These are phyloP conservation scores for Eutrema japonicum DNA, from an alignment of 345 rosid species.

Conservation along the genomic window DNA sequence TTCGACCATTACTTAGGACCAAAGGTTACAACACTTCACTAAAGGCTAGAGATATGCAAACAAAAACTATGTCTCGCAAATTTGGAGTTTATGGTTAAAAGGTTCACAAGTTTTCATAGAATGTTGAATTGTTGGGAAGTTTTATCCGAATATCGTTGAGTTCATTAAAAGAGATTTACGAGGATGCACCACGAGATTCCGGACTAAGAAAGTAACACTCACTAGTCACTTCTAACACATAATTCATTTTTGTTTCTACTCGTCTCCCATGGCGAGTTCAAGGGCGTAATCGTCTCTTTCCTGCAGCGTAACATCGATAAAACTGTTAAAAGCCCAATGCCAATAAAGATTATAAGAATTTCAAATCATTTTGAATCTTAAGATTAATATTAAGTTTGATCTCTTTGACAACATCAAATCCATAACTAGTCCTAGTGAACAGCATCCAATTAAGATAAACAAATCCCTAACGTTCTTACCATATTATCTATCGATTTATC, in stretches of 20 bases:
- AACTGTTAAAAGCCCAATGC: background rate
- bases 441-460: background rate
- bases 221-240: constrained; percentile 29
- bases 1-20: constrained; percentile 31
- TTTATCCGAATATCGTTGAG: constrained; percentile 4
- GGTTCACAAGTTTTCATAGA: background rate
- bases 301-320: constrained; percentile 46
- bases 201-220: constrained; percentile 28
- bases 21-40: constrained; percentile 20
- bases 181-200: constrained; percentile 12
- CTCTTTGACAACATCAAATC: background rate
- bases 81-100: constrained; percentile 13
- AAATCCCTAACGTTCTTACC: background rate
- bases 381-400: background rate
- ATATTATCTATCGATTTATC: background rate
- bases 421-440: background rate
- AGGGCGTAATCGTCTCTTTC: constrained; percentile 95
- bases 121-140: constrained; percentile 17
- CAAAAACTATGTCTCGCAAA: background rate
- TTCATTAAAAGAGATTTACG: constrained; percentile 22
- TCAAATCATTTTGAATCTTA: background rate
- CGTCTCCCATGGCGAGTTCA: constrained; percentile 92
- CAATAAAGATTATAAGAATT: background rate
- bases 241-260: constrained; percentile 44
- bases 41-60: constrained; percentile 23